Conservation (phyloP, 257 asterid genomes). For the Prunella vulgaris region DNA sequence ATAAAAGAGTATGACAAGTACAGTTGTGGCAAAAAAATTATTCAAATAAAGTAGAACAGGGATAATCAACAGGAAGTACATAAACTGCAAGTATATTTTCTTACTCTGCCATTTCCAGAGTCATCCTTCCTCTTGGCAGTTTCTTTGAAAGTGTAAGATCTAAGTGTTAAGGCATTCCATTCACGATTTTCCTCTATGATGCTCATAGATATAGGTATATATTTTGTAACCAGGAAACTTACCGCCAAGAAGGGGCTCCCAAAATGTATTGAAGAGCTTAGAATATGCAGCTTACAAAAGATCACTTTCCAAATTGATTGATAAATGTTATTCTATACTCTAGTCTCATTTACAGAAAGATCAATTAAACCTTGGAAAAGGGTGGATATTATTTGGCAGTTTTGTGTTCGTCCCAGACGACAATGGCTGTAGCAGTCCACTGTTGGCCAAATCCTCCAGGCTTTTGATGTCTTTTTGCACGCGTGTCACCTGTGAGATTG, state of each 20-base stretch:
- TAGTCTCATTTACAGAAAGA: background rate
- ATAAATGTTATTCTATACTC: background rate
- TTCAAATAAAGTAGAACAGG: background rate
- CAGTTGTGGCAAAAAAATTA: background rate
- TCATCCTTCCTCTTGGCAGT: background rate
- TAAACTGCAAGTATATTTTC: background rate
- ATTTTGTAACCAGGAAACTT: background rate
- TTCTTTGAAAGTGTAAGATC: background rate
- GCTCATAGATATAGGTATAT: background rate
- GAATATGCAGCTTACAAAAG: background rate
- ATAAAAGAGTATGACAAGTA: background rate
- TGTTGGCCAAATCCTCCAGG: conserved; percentile 39
- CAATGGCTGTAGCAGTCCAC: conserved; percentile 40
- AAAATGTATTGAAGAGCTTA: no score
- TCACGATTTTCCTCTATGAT: background rate
- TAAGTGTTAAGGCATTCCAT: background rate
- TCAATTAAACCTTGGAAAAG: conserved; percentile 20
- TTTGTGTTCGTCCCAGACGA: conserved; percentile 22
- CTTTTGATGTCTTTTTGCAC: conserved; percentile 36
- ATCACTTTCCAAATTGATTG: background rate
- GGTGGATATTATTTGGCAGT: conserved; percentile 19
- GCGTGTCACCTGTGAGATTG: conserved; percentile 29
- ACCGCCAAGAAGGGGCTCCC: background rate
- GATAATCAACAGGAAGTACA: background rate
- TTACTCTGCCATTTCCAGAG: background rate